These are phyloP conservation scores for Trypanosoma caninum DNA, from an alignment of 208 protist genomes.

Conservation along the genomic window DNA sequence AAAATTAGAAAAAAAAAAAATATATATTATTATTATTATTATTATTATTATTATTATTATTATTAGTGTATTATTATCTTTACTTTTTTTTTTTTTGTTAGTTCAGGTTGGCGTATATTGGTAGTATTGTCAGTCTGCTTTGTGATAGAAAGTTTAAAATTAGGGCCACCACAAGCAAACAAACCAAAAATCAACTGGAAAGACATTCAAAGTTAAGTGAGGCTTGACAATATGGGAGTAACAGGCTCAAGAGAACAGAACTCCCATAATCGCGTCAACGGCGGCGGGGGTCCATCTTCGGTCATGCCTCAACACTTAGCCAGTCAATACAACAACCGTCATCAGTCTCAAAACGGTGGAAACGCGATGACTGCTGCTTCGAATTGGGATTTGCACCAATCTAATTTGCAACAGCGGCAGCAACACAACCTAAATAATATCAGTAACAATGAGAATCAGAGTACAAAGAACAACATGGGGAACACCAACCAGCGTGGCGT, in stretches of 20 bases:
- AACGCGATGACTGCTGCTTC: conserved; percentile 10
- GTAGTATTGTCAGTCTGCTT: neutral
- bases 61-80: conserved; percentile 1
- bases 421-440: conserved; percentile 23
- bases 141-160: neutral
- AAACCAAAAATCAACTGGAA: neutral
- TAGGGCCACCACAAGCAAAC: neutral
- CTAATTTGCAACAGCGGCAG: conserved; percentile 8
- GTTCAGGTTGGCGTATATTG: conserved; percentile 8
- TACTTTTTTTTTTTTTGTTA: conserved; percentile 15
- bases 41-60: conserved; percentile 3
- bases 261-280: neutral
- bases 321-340: conserved; percentile 50
- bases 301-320: conserved; percentile 71
- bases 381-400: neutral
- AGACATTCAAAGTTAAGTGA: neutral
- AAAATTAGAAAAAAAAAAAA: too few relatives aligned
- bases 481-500: conserved; percentile 40
- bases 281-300: conserved; percentile 11
- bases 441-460: conserved; percentile 14
- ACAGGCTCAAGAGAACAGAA: conserved; percentile 13
- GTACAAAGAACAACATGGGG: conserved; percentile 8
- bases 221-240: conserved; percentile 17
- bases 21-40: too few relatives aligned
- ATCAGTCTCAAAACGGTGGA: neutral